Percentiles rank a stretch among this genome's conserved stretches.
Evolutionary conservation across 2,329 filamentous ascomycete species (phyloP).

Genomic region (Fusarium armeniacum): DNA sequence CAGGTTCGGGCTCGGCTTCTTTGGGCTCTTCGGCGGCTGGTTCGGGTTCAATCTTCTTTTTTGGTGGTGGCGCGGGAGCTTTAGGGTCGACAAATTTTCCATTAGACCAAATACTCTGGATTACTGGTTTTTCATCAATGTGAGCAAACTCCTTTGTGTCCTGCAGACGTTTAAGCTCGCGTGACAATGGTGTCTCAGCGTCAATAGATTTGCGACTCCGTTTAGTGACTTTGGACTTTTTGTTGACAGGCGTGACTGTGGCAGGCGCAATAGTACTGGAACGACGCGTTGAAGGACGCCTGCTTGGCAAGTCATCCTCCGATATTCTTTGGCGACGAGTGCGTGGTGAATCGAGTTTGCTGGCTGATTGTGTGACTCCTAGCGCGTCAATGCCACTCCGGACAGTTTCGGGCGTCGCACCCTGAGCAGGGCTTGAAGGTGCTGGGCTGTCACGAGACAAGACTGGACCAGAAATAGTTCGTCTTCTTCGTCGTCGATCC

Average conservation of each 20-base stretch:
- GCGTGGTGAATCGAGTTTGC: slow-evolving; percentile 55
- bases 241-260: slow-evolving; percentile 61
- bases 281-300: slow-evolving; percentile 62
- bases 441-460: slow-evolving; percentile 12
- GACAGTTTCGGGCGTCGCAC: slow-evolving; percentile 40
- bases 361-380: slow-evolving; percentile 60
- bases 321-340: slow-evolving; percentile 52
- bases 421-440: slow-evolving; percentile 26
- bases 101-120: slow-evolving; percentile 74
- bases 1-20: slow-evolving; percentile 56
- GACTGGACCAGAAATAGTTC: slow-evolving; percentile 61
- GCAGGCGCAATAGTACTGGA: slow-evolving; percentile 55
- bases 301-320: slow-evolving; percentile 48
- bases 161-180: slow-evolving; percentile 71
- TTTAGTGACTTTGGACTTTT: slow-evolving; percentile 71
- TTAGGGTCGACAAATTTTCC: slow-evolving; percentile 70
- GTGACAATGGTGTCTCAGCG: slow-evolving; percentile 62
- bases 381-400: slow-evolving; percentile 63
- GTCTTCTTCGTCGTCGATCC: slow-evolving; percentile 62
- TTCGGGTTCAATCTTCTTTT: slow-evolving; percentile 54
- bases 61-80: slow-evolving; percentile 56
- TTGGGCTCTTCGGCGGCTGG: slow-evolving; percentile 44
- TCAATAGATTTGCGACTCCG: slow-evolving; percentile 69
- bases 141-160: slow-evolving; percentile 74
- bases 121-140: slow-evolving; percentile 70